Evolutionary conservation across 2,329 filamentous ascomycete species (phyloP), one percentile per base, ranked within the genome.

Genomic region (Fusarium irregulare): DNA sequence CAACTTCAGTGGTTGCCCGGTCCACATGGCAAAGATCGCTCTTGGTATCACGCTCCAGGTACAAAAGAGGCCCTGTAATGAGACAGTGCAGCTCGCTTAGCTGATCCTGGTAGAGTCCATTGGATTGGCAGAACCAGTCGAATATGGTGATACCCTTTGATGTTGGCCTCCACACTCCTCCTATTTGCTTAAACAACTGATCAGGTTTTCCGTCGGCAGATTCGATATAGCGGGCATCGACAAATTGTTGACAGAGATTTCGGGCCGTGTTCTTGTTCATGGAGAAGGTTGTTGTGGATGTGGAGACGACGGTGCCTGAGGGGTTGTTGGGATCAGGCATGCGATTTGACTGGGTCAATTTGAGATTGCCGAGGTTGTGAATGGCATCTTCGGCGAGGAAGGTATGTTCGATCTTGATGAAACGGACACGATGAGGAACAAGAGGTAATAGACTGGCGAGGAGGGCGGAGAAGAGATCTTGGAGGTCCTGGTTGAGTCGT

Each of bases 251-350:
- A 80, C 95, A 98, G 60, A 98, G 94, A 4, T 93, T 96, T 60
- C 94, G 89, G 32, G 96, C 95, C 94, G 98, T 98, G 78, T 98
- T 95, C 80, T 94, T 96, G 54, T 95, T 95, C 95, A 99, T 99
- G 65, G 95, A 98, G 79, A 98, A 99, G 4, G 95, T 98, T 1
- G 96, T 98, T 0, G 95, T 98, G 0, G 96, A 98, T 0, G 95
- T 99, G 0, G 95, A 98, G 2, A 95, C 98, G 42, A 99, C 95
- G 73, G 98, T 98, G 71, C 95, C 89, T 20, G 93, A 93, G 1
- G 94, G 92, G 76, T 98, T 95, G 80, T 97, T 97, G 32, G 96
- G 95, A 76, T 98, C 96, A 2, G 96, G 95, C 94, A 98, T 98
- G 68, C 95, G 93, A 80, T 98, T 98, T 41, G 95, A 98, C 80